Evolutionary conservation across 148 eudicot species (phyloP), one percentile per base, ranked within the genome.

Genomic region (Spergularia bocconei): DNA sequence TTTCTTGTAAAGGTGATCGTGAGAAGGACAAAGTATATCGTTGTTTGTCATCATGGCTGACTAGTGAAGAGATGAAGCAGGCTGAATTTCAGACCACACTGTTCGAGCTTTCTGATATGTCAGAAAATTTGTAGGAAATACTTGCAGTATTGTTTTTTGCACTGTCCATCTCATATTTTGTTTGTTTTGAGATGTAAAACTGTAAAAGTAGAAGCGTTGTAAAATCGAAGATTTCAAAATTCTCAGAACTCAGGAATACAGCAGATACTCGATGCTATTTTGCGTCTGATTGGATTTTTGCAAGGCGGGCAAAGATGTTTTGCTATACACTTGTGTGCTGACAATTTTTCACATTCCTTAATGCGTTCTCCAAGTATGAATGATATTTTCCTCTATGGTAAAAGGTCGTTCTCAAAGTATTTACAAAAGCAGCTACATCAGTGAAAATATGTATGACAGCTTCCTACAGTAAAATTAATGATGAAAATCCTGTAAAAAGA

Each of bases 41-140:
- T 54, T 90, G 86, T 78, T 81, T 94, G 63, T 85, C 88, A 0
- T 81, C 82, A 11, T 90, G 93, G 91, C 69, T 94, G 78, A 84
- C 92, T 6, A 81, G 69, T 29, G 96, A 94, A 78, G 98, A 94
- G 77, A 80, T 83, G 78, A 83, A 85, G 75, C 83, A 73, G 64
- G 72, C 78, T 0, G 89, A 79, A 20, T 88, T 91, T 79, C 86
- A 87, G 61, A 81, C 82, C 61, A 83, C 89, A 67, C 80, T 84
- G 75, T 76, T 62, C 64, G 86, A 86, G 87, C 86, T 91, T 61
- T 77, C 87, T 41, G 80, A 55, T 50, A 9, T 78, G 61, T 67
- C 76, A 48, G 75, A 65, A 38, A 75, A 66, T 20, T 79, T 78
- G 44, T 84, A 70, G 76, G 75, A 73, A 74, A 21, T 58, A 8